Evolutionary conservation across 257 asterid species (phyloP).

Genomic region (Plantago major): DNA sequence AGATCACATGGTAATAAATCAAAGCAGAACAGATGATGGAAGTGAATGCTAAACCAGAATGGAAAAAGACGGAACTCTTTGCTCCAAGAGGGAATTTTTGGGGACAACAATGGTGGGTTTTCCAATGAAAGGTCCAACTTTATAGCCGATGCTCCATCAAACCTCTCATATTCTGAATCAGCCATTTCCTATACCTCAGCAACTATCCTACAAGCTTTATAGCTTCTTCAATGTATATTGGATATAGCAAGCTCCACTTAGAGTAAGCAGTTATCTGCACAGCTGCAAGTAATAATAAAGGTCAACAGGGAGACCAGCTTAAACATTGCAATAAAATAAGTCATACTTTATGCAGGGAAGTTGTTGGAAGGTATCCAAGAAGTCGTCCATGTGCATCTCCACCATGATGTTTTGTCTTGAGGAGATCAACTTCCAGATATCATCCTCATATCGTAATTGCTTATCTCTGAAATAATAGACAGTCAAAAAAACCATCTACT

Average conservation of each 20-base stretch:
- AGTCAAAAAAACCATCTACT: too few relatives aligned
- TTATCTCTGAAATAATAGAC: too few relatives aligned
- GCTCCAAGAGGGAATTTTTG: constrained; percentile 65
- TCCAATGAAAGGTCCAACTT: constrained; percentile 94
- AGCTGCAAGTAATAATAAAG: constrained; percentile 26
- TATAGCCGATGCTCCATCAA: constrained; percentile 94
- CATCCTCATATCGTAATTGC: too few relatives aligned
- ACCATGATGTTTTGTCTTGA: not conserved
- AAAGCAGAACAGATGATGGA: constrained; percentile 17
- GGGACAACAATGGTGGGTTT: constrained; percentile 89
- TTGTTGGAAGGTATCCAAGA: not conserved
- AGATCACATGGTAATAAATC: constrained; percentile 4
- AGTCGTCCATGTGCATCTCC: not conserved
- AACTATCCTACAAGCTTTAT: constrained; percentile 90
- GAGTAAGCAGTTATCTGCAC: constrained; percentile 85
- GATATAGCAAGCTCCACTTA: constrained; percentile 97
- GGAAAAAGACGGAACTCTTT: constrained; percentile 66
- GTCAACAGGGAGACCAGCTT: constrained; percentile 17
- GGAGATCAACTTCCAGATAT: constrained; percentile 45
- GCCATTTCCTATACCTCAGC: constrained; percentile 99
- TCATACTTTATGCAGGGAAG: constrained; percentile 10
- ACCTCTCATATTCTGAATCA: constrained; percentile 91
- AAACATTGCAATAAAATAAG: constrained; percentile 1
- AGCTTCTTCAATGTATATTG: constrained; percentile 92
- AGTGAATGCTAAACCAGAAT: constrained; percentile 9